These are phyloP conservation scores for Arthroderma sp. DNA, from an alignment of 2,329 filamentous ascomycete genomes.

Conservation along the genomic window DNA sequence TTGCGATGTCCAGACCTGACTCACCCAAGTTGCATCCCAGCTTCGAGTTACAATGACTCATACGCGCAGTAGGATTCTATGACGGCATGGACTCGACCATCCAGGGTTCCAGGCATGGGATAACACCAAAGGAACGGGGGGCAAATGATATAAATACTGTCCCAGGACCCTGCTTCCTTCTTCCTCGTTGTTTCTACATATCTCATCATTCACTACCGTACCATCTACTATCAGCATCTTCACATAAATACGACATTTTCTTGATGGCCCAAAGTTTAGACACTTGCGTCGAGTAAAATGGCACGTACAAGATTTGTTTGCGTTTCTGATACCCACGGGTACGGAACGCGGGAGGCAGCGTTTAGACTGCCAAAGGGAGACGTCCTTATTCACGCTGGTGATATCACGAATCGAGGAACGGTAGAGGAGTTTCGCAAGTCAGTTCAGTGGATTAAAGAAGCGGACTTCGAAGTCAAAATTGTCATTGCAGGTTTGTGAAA, in stretches of 20 bases:
- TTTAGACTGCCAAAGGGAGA: slow-evolving; percentile 45
- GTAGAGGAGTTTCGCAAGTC: slow-evolving; percentile 40
- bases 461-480: slow-evolving; percentile 45
- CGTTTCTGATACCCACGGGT: slow-evolving; percentile 48
- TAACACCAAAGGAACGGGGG: no score
- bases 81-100: no score
- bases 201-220: background rate
- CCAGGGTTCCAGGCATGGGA: no score
- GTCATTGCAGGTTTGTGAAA: slow-evolving; percentile 39
- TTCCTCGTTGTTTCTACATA: background rate
- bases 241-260: background rate
- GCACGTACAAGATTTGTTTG: slow-evolving; percentile 43
- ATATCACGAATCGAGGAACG: slow-evolving; percentile 46
- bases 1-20: no score
- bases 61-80: no score
- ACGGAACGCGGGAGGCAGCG: slow-evolving; percentile 37
- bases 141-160: no score
- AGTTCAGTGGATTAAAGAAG: slow-evolving; percentile 41
- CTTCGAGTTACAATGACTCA: no score
- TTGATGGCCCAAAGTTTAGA: background rate
- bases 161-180: no score
- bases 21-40: no score
- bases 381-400: slow-evolving; percentile 48
- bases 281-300: slow-evolving; percentile 14
- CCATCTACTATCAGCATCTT: background rate